A percentile compares a stretch with the other conserved stretches of the same genome.
Conservation (phyloP, 306 rosid genomes). For the Vachellia collinsii region DNA sequence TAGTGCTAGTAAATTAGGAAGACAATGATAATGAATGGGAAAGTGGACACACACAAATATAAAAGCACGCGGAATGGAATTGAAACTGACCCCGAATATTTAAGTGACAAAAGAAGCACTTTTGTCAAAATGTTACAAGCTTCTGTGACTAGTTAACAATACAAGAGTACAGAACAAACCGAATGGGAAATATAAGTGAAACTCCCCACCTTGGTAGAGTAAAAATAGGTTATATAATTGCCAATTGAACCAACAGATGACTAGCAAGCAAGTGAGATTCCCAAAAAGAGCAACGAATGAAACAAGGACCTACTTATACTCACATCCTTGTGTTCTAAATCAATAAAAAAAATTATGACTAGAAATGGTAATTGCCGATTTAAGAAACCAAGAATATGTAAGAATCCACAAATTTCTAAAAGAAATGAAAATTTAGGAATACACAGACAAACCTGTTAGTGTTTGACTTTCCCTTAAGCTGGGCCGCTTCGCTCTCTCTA, state of each 20-base stretch:
- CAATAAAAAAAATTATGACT: background rate
- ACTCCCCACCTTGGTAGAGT: background rate
- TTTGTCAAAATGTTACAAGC: background rate
- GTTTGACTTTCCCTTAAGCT: slow-evolving; percentile 15
- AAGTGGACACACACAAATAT: background rate
- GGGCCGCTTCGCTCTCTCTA: slow-evolving; percentile 34
- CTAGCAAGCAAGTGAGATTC: background rate
- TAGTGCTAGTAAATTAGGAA: background rate
- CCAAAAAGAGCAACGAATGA: background rate
- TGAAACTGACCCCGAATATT: background rate
- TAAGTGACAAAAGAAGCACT: background rate
- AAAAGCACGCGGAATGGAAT: background rate
- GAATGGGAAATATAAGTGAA: background rate
- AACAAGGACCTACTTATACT: background rate
- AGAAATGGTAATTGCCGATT: slow-evolving; percentile 11
- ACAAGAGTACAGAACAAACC: background rate
- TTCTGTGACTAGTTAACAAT: background rate
- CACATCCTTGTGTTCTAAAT: background rate
- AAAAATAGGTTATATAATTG: background rate
- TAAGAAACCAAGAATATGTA: background rate
- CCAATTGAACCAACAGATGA: slow-evolving; percentile 12
- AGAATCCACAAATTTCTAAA: background rate
- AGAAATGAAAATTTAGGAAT: background rate
- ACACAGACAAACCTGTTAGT: slow-evolving; percentile 33
- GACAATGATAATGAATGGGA: background rate